Conservation (phyloP, 768 basidiomycete species). For the Agaricus subrufescens region DNA sequence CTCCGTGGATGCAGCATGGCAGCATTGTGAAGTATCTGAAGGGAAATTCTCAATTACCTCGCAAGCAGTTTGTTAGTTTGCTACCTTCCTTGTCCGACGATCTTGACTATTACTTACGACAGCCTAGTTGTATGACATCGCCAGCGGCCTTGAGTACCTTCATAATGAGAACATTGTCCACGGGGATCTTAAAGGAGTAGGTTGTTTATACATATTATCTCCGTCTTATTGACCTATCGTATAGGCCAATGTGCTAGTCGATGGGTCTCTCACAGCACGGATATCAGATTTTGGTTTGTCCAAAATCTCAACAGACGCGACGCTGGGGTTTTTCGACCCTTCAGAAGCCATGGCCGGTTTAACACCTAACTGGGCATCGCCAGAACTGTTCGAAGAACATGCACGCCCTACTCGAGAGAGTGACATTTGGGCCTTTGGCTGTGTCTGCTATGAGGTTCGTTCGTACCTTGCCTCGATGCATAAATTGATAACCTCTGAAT, state of each 20-base stretch:
- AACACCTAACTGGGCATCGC: conserved; percentile 13
- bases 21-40: conserved; percentile 5
- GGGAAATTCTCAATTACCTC: neutral
- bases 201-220: neutral
- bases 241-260: neutral
- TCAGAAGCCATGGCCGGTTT: neutral
- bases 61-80: neutral
- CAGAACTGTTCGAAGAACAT: conserved; percentile 23
- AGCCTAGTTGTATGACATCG: conserved; percentile 10
- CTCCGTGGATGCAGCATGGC: conserved; percentile 14
- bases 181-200: conserved; percentile 14
- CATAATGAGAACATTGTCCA: conserved; percentile 11
- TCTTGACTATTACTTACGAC: neutral
- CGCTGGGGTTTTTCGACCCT: neutral
- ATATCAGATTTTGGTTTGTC: conserved; percentile 11
- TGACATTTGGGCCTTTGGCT: conserved; percentile 15
- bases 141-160: conserved; percentile 10
- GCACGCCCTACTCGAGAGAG: neutral
- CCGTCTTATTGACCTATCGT: neutral
- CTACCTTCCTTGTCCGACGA: neutral
- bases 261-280: conserved; percentile 4
- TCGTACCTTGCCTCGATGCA: too few relatives aligned
- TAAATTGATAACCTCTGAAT: too few relatives aligned
- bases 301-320: neutral
- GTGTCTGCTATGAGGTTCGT: conserved; percentile 12